phyloP scores from a whole-genome alignment of 768 basidiomycete species.

The Pisolithus microcarpus region DNA sequence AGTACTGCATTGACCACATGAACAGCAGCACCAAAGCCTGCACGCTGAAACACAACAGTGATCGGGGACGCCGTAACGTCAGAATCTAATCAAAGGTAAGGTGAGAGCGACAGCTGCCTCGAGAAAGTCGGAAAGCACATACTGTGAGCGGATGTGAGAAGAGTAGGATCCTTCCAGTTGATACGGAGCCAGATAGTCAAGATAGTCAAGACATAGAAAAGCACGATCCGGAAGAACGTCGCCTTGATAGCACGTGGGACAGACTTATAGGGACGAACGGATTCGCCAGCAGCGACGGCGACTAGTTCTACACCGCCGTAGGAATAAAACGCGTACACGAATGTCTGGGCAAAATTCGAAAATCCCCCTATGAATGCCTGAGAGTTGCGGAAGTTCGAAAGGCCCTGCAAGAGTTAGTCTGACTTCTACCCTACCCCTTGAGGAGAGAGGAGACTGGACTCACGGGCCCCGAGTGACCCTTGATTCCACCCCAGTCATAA shows the following conservation, averaged over 20 bases:
- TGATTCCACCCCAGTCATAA: constrained; percentile 54
- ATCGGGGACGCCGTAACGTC: constrained; percentile 54
- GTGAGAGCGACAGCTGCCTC: background rate
- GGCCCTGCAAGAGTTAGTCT: constrained; percentile 29
- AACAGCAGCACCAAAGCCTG: constrained; percentile 53
- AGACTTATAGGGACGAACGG: constrained; percentile 52
- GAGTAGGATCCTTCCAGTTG: constrained; percentile 49
- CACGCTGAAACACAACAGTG: constrained; percentile 56
- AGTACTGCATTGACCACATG: constrained; percentile 63
- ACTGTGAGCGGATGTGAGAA: constrained; percentile 42
- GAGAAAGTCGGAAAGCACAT: constrained; percentile 7
- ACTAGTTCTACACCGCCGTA: constrained; percentile 66
- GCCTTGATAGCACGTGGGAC: constrained; percentile 61
- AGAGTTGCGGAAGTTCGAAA: constrained; percentile 41
- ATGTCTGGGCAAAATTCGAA: constrained; percentile 45
- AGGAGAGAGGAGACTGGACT: constrained; percentile 10
- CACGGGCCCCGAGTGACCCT: constrained; percentile 52
- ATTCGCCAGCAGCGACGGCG: constrained; percentile 67
- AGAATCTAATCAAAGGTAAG: constrained; percentile 25
- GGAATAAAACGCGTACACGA: constrained; percentile 66
- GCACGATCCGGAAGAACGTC: constrained; percentile 57
- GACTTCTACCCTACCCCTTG: background rate
- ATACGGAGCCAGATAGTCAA: constrained; percentile 61
- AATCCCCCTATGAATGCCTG: constrained; percentile 53
- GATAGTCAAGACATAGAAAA: constrained; percentile 61